Evolutionary conservation across 306 rosid species (phyloP), one percentile per base, ranked within the genome.

Genomic region (Trifolium fragiferum): DNA sequence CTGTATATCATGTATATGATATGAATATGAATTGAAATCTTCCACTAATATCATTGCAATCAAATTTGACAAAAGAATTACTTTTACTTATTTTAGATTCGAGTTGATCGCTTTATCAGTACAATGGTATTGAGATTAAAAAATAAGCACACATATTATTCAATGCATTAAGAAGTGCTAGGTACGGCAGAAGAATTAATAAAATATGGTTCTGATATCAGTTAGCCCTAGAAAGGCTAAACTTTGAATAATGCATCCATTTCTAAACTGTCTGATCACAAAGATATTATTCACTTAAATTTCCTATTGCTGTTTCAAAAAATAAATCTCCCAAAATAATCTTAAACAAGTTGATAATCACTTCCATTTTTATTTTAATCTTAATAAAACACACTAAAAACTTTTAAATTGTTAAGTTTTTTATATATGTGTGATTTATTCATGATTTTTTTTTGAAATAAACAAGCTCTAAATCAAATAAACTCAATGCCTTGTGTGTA

Each of bases 191-290:
- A 12, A 35, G 68, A 51, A 25, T 20, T 41, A 44, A 63, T 27
- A 60, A 16, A 59, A 44, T 32, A 16, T 6, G 71, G 59, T 50
- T 51, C 16, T 18, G 10, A 60, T 61, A 60, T 74, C 40, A 18
- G 32, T 41, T n/a, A 25, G 66, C 70, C 78, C 51, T 37, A 18
- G 57, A 11, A 64, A 70, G 59, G 37, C 43, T 30, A 64, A 66
- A 65, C 12, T 19, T 15, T 16, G 25, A 44, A 71, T 40, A 55
- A 76, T 16, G 78, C 32, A 9, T 47, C 20, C 33, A 37, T 65
- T 60, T 71, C 41, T 37, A 37, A 57, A 64, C 19, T 63, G 70
- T 62, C 49, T 57, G 66, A 58, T 23, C 16, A 72, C n/a, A 75
- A 62, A 43, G 66, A 40, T 71, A 46, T 46, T 57, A 20, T 21